Evolutionary conservation across 352 stramenopile genomes (phyloP).

Genomic region (Salisapilia sapeloensis): DNA sequence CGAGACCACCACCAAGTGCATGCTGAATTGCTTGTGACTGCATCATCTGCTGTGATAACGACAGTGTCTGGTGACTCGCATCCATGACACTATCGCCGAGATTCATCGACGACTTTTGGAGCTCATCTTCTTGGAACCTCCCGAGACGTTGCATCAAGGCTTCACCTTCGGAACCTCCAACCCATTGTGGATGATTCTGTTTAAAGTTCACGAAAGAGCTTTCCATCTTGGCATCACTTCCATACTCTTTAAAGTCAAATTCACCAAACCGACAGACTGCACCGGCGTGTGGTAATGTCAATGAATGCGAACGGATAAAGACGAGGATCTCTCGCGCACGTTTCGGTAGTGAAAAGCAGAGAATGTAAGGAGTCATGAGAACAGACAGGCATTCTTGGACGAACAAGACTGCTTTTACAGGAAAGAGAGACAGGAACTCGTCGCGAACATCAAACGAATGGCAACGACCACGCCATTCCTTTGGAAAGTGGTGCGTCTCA

Average conservation of each 20-base stretch:
- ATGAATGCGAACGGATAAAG: conserved; percentile 88
- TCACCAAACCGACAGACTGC: conserved; percentile 90
- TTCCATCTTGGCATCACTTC: conserved; percentile 92
- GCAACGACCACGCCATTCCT: conserved; percentile 81
- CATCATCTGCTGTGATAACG: conserved; percentile 77
- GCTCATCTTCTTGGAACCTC: conserved; percentile 63
- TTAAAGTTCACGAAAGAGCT: conserved; percentile 96
- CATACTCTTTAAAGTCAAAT: conserved; percentile 95
- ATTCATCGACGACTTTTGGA: conserved; percentile 78
- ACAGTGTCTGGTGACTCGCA: conserved; percentile 27
- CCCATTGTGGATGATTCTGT: conserved; percentile 77
- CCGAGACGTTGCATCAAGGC: conserved; percentile 43
- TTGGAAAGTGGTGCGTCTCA: conserved; percentile 94
- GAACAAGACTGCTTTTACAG: conserved; percentile 91
- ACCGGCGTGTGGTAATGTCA: conserved; percentile 84
- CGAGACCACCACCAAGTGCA: conserved; percentile 25
- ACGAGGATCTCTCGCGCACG: conserved; percentile 83
- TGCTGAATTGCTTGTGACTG: conserved; percentile 74
- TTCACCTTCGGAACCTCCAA: conserved; percentile 58
- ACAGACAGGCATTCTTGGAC: conserved; percentile 87
- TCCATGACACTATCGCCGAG: conserved; percentile 73
- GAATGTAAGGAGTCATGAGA: conserved; percentile 90
- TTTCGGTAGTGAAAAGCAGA: conserved; percentile 88
- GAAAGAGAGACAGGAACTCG: conserved; percentile 83
- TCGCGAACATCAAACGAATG: conserved; percentile 79